These are phyloP conservation scores for Tephrocybe rancida DNA, from an alignment of 768 basidiomycete species.

Conservation along the genomic window DNA sequence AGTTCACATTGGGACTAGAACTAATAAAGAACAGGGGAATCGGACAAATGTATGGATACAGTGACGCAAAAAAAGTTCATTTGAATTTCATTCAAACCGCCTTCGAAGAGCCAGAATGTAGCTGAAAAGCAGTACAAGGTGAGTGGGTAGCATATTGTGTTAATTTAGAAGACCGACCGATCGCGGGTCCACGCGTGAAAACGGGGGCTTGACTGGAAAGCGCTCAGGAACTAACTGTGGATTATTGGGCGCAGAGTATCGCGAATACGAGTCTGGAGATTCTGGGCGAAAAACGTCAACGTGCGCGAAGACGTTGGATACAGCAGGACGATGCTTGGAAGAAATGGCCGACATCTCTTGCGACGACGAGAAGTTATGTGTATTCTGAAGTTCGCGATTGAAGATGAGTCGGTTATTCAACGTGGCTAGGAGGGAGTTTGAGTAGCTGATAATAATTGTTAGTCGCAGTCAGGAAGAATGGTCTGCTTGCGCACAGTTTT, in stretches of 20 bases:
- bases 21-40: too few species aligned
- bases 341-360: constrained; percentile 58
- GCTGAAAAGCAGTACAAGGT: too few species aligned
- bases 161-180: too few species aligned
- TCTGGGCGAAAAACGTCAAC: background rate
- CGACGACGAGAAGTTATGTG: background rate
- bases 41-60: too few species aligned
- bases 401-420: constrained; percentile 9
- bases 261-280: background rate
- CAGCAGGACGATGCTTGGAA: background rate
- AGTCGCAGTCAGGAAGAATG: background rate
- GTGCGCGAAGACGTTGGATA: background rate
- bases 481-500: constrained; percentile 2
- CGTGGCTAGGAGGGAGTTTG: constrained; percentile 8
- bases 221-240: background rate
- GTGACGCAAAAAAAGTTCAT: too few species aligned
- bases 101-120: too few species aligned
- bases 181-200: background rate
- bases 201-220: background rate
- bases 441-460: background rate
- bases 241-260: background rate
- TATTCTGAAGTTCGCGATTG: background rate
- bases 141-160: too few species aligned
- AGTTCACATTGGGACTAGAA: too few species aligned
- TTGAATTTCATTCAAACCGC: too few species aligned